Evolutionary conservation across 148 eudicot species (phyloP).

Genomic region (Silene conica): DNA sequence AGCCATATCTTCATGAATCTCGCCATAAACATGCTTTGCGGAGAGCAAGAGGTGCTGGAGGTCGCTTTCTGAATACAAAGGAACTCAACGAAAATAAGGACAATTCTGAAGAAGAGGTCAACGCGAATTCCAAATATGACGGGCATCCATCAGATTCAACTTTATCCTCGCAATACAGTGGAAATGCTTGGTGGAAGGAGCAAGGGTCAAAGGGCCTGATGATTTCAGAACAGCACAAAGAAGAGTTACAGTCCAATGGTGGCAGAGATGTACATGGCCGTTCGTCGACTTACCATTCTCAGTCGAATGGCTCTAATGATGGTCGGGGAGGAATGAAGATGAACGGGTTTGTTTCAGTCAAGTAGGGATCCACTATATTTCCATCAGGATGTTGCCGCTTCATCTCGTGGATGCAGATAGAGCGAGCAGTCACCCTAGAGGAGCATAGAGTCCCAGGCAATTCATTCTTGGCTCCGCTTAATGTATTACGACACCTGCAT

Average conservation of each 20-base stretch:
- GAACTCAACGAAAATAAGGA: constrained; percentile 28
- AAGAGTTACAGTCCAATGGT: too few relatives aligned
- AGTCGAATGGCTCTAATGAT: constrained; percentile 23
- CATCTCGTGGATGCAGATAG: too few relatives aligned
- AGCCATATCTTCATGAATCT: constrained; percentile 87
- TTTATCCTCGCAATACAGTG: constrained; percentile 18
- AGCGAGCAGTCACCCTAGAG: too few relatives aligned
- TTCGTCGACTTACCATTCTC: constrained; percentile 27
- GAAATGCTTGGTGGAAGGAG: constrained; percentile 26
- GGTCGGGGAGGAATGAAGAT: constrained; percentile 30
- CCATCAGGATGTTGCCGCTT: too few relatives aligned
- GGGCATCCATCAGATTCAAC: constrained; percentile 28
- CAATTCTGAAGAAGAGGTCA: constrained; percentile 23
- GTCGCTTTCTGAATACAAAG: constrained; percentile 67
- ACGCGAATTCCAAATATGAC: constrained; percentile 21
- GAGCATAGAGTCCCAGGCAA: constrained; percentile 40
- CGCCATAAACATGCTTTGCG: constrained; percentile 72
- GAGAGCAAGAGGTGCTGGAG: constrained; percentile 75
- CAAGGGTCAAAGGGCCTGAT: constrained; percentile 12
- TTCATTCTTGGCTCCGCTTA: constrained; percentile 61
- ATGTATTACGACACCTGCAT: constrained; percentile 2
- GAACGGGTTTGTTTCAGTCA: constrained; percentile 37
- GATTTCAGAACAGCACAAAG: constrained; percentile 22
- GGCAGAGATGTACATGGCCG: constrained; percentile 23
- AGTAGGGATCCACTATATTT: constrained; percentile 3